These are phyloP conservation scores for Saksenaea vasiformis DNA, from an alignment of 371 early-diverging fungal species.

Conservation along the genomic window DNA sequence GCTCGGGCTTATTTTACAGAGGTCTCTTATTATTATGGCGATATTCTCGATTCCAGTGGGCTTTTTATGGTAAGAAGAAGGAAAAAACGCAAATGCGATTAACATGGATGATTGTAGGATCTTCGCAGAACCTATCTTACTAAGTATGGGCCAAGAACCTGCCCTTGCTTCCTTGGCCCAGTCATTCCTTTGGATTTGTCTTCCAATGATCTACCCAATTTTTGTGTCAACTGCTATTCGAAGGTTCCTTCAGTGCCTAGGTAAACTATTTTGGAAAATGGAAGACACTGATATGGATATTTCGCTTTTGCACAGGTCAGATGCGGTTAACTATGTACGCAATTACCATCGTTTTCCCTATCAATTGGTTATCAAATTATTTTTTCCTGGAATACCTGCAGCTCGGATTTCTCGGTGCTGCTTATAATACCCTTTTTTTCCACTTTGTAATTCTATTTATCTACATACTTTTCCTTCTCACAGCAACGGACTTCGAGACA, in stretches of 20 bases:
- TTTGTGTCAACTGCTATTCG: conserved; percentile 34
- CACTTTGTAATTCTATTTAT: conserved; percentile 10
- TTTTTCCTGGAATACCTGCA: conserved; percentile 31
- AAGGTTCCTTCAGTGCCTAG: conserved; percentile 40
- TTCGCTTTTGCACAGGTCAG: conserved; percentile 19
- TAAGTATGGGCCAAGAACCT: conserved; percentile 37
- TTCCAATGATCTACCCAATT: conserved; percentile 29
- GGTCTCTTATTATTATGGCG: conserved; percentile 34
- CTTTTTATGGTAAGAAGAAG: conserved; percentile 24
- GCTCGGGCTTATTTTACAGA: conserved; percentile 41
- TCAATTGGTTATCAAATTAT: conserved; percentile 33
- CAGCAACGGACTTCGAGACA: conserved; percentile 22
- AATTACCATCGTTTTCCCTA: conserved; percentile 28
- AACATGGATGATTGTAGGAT: conserved; percentile 12
- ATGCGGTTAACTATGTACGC: conserved; percentile 45
- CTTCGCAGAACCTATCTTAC: conserved; percentile 27
- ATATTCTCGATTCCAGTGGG: conserved; percentile 23
- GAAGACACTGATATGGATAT: conserved; percentile 1
- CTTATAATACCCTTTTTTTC: conserved; percentile 20
- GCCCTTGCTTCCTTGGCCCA: conserved; percentile 34
- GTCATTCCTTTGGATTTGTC: conserved; percentile 23
- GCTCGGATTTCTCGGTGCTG: conserved; percentile 36
- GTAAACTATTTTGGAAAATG: conserved; percentile 14
- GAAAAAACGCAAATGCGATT: not conserved
- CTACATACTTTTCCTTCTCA: conserved; percentile 10